Evolutionary conservation across 768 basidiomycete genomes (phyloP), one percentile per base, ranked within the genome.

Genomic region (Sarcodon aspratus): DNA sequence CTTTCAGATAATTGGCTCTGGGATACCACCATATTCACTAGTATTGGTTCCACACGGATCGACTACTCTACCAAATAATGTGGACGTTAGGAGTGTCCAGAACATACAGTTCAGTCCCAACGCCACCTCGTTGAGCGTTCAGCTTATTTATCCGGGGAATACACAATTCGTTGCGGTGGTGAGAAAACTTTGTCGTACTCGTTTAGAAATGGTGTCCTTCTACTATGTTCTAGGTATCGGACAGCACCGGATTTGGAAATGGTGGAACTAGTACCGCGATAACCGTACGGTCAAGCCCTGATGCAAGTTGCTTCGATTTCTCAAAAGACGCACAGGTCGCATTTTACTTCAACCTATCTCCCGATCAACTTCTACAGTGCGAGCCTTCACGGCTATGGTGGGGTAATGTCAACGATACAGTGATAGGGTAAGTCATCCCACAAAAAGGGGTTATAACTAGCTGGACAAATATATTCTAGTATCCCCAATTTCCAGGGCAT

Each of bases 131-230:
- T 55, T 76, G 31, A 69, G 61, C 34, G 82, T 88, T 60, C 63
- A 74, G 58, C 70, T 87, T 47, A 73, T 70, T 31, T 89, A 73
- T 59, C 86, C 86, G 0, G 69, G 63, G 44, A 71, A 77, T 58
- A 83, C 84, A 3, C 80, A 85, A 57, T 80, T 90, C 48, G 83
- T 89, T 18, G 79, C 81, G 5, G 80, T 87, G 57, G 85, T 86
- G n/a, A n/a, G n/a, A n/a, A 57, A 66, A 82, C n/a, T n/a, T n/a
- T n/a, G n/a, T n/a, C n/a, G n/a, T n/a, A n/a, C n/a, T n/a, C n/a
- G n/a, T n/a, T n/a, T n/a, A n/a, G n/a, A n/a, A n/a, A n/a, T n/a
- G n/a, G n/a, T n/a, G n/a, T n/a, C n/a, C n/a, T n/a, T n/a, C n/a
- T n/a, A n/a, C n/a, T n/a, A n/a, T n/a, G n/a, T n/a, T n/a, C n/a